Percentiles rank a stretch among this genome's conserved stretches.
Conservation (phyloP, 2,329 filamentous ascomycete species). For the Thyridium curvatum region DNA sequence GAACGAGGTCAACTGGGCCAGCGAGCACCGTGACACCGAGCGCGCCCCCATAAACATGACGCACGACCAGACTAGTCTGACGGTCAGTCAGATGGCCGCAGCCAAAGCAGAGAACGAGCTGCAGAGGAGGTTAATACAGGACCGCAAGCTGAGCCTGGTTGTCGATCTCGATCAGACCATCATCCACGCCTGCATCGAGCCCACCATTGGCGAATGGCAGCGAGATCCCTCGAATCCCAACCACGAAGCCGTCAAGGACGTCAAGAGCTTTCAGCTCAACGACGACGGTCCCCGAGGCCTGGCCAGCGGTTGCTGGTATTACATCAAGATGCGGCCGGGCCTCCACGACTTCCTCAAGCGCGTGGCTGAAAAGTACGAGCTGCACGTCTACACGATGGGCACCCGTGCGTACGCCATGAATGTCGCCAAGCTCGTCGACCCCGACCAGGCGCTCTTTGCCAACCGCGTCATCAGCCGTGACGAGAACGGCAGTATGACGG, state of each 20-base stretch:
- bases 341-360: conserved; percentile 73
- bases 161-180: conserved; percentile 98
- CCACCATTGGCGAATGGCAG: conserved; percentile 94
- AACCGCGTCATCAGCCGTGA: conserved; percentile 94
- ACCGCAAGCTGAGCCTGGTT: conserved; percentile 83
- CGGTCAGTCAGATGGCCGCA: conserved; percentile 78
- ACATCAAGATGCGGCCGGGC: conserved; percentile 94
- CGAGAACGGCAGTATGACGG: conserved; percentile 88
- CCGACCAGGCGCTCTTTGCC: conserved; percentile 81
- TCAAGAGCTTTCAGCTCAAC: conserved; percentile 78
- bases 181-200: conserved; percentile 96
- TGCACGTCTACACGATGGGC: conserved; percentile 99
- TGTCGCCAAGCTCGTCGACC: conserved; percentile 90
- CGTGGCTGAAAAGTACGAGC: conserved; percentile 77
- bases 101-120: conserved; percentile 77
- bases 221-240: conserved; percentile 84
- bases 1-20: conserved; percentile 84
- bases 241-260: conserved; percentile 82
- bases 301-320: conserved; percentile 80
- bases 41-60: conserved; percentile 93
- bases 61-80: conserved; percentile 82
- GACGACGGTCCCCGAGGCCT: conserved; percentile 74
- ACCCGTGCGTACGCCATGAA: conserved; percentile 92
- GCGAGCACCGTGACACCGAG: conserved; percentile 68
- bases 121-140: conserved; percentile 73